Percentiles rank a stretch among this genome's conserved stretches.
Evolutionary conservation across 177 flowering plant species (phyloP).

Genomic region (Vitis hybrid): DNA sequence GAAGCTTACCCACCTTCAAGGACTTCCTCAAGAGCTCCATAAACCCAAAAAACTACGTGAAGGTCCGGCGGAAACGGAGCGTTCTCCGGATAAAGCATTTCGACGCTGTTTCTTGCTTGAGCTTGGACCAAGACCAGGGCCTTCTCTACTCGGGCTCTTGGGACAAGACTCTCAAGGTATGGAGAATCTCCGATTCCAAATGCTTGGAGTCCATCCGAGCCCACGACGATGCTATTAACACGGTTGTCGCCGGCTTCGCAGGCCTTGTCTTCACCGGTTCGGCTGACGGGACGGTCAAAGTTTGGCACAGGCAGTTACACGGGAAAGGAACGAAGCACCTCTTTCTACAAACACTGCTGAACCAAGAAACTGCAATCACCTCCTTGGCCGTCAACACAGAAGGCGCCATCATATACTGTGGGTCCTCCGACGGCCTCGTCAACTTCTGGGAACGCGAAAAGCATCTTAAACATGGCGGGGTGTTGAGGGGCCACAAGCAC

Average conservation of each 20-base stretch:
- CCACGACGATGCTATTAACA: slow-evolving; percentile 71
- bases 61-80: slow-evolving; percentile 31
- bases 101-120: slow-evolving; percentile 67
- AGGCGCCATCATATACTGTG: slow-evolving; percentile 50
- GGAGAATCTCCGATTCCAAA: slow-evolving; percentile 60
- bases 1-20: slow-evolving; percentile 38
- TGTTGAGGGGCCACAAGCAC: slow-evolving; percentile 61
- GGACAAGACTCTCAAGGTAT: slow-evolving; percentile 71
- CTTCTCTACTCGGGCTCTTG: slow-evolving; percentile 69
- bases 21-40: slow-evolving; percentile 43
- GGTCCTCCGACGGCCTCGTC: slow-evolving; percentile 71
- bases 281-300: slow-evolving; percentile 79
- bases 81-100: slow-evolving; percentile 47
- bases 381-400: slow-evolving; percentile 49
- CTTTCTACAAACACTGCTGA: slow-evolving; percentile 38
- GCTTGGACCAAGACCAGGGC: slow-evolving; percentile 51
- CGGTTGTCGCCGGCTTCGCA: slow-evolving; percentile 51
- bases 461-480: slow-evolving; percentile 57
- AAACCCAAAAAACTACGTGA: slow-evolving; percentile 53
- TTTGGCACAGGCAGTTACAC: slow-evolving; percentile 57
- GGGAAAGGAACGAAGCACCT: slow-evolving; percentile 38
- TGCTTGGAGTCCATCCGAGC: slow-evolving; percentile 64
- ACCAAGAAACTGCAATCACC: slow-evolving; percentile 66
- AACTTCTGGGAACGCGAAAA: slow-evolving; percentile 68
- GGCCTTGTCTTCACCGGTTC: slow-evolving; percentile 68